Evolutionary conservation across 2,329 filamentous ascomycete genomes (phyloP).

Genomic region (Talaromyces sp.): DNA sequence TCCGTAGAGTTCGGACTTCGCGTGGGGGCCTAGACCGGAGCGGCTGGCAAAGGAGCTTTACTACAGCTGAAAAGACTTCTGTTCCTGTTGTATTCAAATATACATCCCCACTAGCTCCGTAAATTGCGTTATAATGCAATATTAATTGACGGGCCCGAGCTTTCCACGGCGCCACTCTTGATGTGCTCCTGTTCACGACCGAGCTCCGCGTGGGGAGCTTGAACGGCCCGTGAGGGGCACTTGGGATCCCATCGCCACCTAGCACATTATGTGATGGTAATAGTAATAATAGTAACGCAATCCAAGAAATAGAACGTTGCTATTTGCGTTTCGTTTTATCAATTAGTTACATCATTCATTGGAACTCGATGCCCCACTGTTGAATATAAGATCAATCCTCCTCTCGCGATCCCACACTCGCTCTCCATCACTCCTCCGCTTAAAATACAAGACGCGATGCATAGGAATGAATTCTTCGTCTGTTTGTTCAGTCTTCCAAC

Average conservation of each 20-base stretch:
- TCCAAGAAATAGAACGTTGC: neutral
- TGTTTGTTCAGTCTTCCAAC: conserved; percentile 52
- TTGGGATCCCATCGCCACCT: neutral
- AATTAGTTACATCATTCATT: neutral
- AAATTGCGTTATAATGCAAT: neutral
- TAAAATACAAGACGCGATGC: conserved; percentile 51
- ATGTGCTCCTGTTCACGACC: neutral
- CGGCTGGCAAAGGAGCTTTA: neutral
- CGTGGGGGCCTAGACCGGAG: neutral
- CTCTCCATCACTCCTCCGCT: conserved; percentile 33
- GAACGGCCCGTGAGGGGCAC: neutral
- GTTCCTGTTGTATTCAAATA: neutral
- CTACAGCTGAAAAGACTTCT: neutral
- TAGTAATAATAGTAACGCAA: neutral
- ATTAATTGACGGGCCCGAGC: neutral
- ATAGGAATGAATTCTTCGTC: conserved; percentile 55
- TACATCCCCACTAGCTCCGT: neutral
- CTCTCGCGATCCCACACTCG: conserved; percentile 49
- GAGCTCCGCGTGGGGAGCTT: neutral
- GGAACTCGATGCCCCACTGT: conserved; percentile 29
- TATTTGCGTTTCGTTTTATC: neutral
- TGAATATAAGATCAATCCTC: conserved; percentile 46
- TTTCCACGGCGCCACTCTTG: neutral
- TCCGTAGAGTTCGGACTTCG: neutral
- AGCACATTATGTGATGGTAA: neutral